phyloP scores from a whole-genome alignment of 805 yeast genomes.

The Metschnikowia similis region DNA sequence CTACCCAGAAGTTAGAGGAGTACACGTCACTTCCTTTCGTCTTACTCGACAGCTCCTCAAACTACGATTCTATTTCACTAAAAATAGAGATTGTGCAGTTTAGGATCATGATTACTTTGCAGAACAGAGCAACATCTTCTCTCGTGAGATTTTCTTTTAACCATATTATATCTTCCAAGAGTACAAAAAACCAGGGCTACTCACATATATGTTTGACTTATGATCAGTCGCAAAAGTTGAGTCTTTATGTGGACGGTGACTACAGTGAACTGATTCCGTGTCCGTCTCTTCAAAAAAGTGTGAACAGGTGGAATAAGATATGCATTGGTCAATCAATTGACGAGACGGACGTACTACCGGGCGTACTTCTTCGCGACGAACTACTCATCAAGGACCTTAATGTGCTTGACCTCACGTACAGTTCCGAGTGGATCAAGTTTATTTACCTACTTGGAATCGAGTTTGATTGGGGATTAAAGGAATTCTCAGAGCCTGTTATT shows the following conservation, averaged over 20 bases:
- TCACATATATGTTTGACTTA: conserved; percentile 35
- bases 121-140: conserved; percentile 21
- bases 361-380: conserved; percentile 2
- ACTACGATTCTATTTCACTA: conserved; percentile 20
- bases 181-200: conserved; percentile 19
- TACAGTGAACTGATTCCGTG: conserved; percentile 42
- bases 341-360: not conserved
- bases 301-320: conserved; percentile 32
- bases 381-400: conserved; percentile 35
- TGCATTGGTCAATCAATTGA: conserved; percentile 27
- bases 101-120: conserved; percentile 27
- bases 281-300: conserved; percentile 25
- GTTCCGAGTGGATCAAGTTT: conserved; percentile 50
- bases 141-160: conserved; percentile 32
- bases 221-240: conserved; percentile 35
- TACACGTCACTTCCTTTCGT: conserved; percentile 18
- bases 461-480: conserved; percentile 44
- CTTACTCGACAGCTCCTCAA: conserved; percentile 25
- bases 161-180: conserved; percentile 19
- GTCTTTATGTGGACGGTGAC: conserved; percentile 48
- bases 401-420: conserved; percentile 32
- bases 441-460: conserved; percentile 45
- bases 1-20: conserved; percentile 9
- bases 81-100: conserved; percentile 26
- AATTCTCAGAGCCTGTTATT: conserved; percentile 29